Evolutionary conservation across 2,329 filamentous ascomycete species (phyloP), one percentile per base, ranked within the genome.

Genomic region (Coleophoma crateriformis): DNA sequence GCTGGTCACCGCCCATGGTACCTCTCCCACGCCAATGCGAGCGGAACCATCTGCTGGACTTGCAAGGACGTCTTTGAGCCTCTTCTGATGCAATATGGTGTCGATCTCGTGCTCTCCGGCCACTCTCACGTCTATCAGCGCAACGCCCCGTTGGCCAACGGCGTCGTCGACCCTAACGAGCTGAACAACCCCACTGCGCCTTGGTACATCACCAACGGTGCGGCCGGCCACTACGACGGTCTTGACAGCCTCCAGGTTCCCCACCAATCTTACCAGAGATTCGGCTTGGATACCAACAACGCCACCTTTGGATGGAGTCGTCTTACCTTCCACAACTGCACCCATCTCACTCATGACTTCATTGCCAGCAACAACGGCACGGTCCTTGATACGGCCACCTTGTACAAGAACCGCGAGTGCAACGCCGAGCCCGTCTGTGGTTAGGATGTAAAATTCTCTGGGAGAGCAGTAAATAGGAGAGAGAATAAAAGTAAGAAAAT

Each of bases 51-150:
- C 8, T 49, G 49, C 44, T 65, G 71, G 1, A 58, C 61, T 2
- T 76, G 76, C 62, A 68, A 74, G 59, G 63, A 65, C 11, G 73
- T 73, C 2, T 77, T 72, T 46, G 72, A 77, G 58, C 61, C 52
- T 0, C 56, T 76, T 1, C 54, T 77, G 32, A 61, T 76, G 2
- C 48, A 71, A 49, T 54, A 72, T 45, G 68, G 67, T 4, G 72
- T 76, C 3, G 74, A 77, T 53, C 66, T 67, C 2, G 76, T 75
- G 53, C 48, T 73, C 17, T 61, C 66, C 43, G 67, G 70, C 13
- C 70, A 73, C 55, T 70, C 71, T 47, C 71, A 73, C 54, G 70
- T 69, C 67, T 73, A 72, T 54, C 68, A 73, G 54, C 68, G 71
- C 6, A 27, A 27, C 27, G 27, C 27, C 6, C 27, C 27, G 6